Evolutionary conservation across 2,329 filamentous ascomycete species (phyloP).

Genomic region (Colletotrichum costaricense): DNA sequence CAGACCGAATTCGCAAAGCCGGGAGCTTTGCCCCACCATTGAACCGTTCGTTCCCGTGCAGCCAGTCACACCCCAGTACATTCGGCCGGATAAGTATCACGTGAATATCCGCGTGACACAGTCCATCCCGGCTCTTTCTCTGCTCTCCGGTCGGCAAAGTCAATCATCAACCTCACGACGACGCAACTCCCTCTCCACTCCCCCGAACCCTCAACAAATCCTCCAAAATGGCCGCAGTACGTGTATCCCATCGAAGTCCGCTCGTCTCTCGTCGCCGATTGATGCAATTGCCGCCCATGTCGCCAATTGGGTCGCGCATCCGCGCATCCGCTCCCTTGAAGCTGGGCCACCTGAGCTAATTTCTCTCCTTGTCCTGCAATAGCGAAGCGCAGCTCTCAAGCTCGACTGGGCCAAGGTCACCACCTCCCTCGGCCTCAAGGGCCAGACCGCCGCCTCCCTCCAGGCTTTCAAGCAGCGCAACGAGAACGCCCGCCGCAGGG

Average conservation of each 20-base stretch:
- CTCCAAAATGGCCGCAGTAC: conserved; percentile 77
- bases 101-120: conserved; percentile 41
- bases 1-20: conserved; percentile 6
- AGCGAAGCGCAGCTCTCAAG: conserved; percentile 99
- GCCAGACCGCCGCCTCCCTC: conserved; percentile 90
- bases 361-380: conserved; percentile 52
- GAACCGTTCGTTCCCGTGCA: not conserved
- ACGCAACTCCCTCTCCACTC: conserved; percentile 61
- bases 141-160: conserved; percentile 56
- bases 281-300: conserved; percentile 21
- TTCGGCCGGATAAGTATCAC: conserved; percentile 39
- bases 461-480: conserved; percentile 99
- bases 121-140: conserved; percentile 41
- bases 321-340: conserved; percentile 8
- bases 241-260: conserved; percentile 46
- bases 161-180: conserved; percentile 59
- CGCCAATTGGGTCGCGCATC: conserved; percentile 30
- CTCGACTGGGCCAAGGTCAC: conserved; percentile 98
- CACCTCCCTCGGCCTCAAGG: conserved; percentile 93
- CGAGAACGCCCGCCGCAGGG: conserved; percentile 96
- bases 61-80: not conserved
- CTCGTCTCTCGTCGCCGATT: conserved; percentile 38
- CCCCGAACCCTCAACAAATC: conserved; percentile 57
- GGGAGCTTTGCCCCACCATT: conserved; percentile 29
- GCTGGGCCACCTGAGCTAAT: conserved; percentile 63